A percentile compares a stretch with the other conserved stretches of the same genome.
Conservation (phyloP, 148 eudicot genomes). For the Silene uniflora region DNA sequence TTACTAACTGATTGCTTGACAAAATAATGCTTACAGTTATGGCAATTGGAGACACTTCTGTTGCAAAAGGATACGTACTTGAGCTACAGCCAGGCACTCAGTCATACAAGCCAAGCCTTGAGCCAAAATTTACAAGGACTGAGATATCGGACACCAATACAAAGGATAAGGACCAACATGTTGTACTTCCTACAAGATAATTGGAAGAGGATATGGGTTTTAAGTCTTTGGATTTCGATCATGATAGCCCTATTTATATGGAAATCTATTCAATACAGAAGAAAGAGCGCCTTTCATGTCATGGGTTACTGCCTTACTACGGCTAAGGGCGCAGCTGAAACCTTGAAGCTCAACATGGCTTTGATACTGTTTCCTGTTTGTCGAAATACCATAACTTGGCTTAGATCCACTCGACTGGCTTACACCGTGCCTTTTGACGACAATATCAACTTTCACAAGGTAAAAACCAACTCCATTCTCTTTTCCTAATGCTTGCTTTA, state of each 20-base stretch:
- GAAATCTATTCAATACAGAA: slow-evolving; percentile 82
- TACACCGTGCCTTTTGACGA: slow-evolving; percentile 79
- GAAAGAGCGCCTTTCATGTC: slow-evolving; percentile 65
- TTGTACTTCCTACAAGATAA: slow-evolving; percentile 74
- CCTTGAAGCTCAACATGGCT: slow-evolving; percentile 96
- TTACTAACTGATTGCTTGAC: slow-evolving; percentile 25
- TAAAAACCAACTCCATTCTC: slow-evolving; percentile 30
- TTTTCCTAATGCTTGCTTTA: background rate
- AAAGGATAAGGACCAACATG: slow-evolving; percentile 53
- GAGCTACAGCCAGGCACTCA: slow-evolving; percentile 98
- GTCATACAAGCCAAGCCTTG: slow-evolving; percentile 97
- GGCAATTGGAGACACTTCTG: slow-evolving; percentile 98
- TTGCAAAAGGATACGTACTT: slow-evolving; percentile 94
- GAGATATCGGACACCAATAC: slow-evolving; percentile 56
- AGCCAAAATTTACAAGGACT: slow-evolving; percentile 96
- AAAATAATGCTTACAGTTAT: slow-evolving; percentile 53
- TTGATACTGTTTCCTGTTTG: slow-evolving; percentile 86
- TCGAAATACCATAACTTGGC: slow-evolving; percentile 93
- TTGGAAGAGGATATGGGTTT: slow-evolving; percentile 85
- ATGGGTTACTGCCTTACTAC: slow-evolving; percentile 95
- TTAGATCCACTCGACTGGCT: slow-evolving; percentile 80
- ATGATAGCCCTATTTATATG: slow-evolving; percentile 81
- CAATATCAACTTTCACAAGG: slow-evolving; percentile 99
- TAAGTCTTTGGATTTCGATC: slow-evolving; percentile 67
- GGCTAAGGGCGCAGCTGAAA: slow-evolving; percentile 98